Percentiles rank a stretch among this genome's conserved stretches.
Evolutionary conservation across 345 rosid species (phyloP).

Genomic region (Turnera subulata): DNA sequence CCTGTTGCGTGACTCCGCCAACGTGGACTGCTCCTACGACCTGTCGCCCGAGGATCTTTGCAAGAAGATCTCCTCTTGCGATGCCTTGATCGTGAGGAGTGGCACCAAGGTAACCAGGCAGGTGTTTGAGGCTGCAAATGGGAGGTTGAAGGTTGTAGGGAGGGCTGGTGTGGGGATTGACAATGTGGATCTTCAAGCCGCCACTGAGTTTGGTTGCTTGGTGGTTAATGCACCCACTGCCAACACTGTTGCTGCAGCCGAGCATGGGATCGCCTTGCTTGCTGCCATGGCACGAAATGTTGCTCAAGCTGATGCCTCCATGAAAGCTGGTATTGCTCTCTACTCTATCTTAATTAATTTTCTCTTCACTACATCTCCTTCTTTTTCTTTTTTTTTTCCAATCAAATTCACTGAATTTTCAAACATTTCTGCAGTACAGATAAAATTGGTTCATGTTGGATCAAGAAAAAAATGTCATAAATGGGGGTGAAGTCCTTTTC

Average conservation of each 20-base stretch:
- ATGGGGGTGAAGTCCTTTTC: too few relatives aligned
- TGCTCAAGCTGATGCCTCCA: conserved; percentile 82
- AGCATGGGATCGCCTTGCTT: conserved; percentile 75
- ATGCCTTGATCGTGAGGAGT: conserved; percentile 81
- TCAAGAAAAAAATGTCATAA: too few relatives aligned
- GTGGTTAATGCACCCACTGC: conserved; percentile 88
- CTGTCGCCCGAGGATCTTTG: conserved; percentile 54
- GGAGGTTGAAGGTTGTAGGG: conserved; percentile 76
- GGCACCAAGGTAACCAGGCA: conserved; percentile 79
- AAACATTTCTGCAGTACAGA: too few relatives aligned
- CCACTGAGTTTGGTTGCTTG: conserved; percentile 72
- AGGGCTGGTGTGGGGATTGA: conserved; percentile 88
- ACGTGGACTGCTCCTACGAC: conserved; percentile 65
- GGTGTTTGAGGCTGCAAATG: conserved; percentile 69
- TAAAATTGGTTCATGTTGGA: too few relatives aligned
- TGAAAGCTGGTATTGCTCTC: conserved; percentile 55
- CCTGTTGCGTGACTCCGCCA: conserved; percentile 43
- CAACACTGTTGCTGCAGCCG: conserved; percentile 80
- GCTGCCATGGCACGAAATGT: conserved; percentile 74
- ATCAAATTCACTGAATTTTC: too few relatives aligned
- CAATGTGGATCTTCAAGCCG: conserved; percentile 84
- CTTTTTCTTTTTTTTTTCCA: too few relatives aligned
- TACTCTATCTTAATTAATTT: too few relatives aligned
- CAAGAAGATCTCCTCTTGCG: conserved; percentile 47
- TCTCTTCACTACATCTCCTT: too few relatives aligned